Percentiles rank a stretch among this genome's conserved stretches.
Evolutionary conservation across 257 asterid species (phyloP).

Genomic region (Scutellaria barbata): DNA sequence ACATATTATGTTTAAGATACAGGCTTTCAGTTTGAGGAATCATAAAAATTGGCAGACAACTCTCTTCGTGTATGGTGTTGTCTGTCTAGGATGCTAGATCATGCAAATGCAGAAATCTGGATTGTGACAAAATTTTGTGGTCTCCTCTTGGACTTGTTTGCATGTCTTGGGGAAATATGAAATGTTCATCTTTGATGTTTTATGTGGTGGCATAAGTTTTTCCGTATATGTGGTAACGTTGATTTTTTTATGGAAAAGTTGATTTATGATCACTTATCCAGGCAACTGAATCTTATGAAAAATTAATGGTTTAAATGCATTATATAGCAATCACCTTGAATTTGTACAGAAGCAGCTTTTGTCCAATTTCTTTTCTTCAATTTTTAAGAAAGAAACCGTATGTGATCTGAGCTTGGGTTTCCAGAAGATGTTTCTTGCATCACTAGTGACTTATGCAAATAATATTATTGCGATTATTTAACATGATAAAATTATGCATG

Average conservation of each 20-base stretch:
- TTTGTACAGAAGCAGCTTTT: background rate
- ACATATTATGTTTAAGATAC: background rate
- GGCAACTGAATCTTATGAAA: background rate
- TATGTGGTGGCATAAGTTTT: background rate
- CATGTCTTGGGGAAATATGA: background rate
- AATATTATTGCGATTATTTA: background rate
- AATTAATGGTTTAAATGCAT: background rate
- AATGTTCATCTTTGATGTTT: background rate
- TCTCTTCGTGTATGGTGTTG: background rate
- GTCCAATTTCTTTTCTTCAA: background rate
- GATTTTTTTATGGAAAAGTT: background rate
- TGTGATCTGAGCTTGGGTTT: background rate
- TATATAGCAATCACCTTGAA: background rate
- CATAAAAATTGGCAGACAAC: background rate
- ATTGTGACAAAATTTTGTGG: background rate
- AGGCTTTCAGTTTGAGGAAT: background rate
- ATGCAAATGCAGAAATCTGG: background rate
- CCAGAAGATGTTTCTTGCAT: background rate
- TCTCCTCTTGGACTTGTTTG: background rate
- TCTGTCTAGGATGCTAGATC: background rate
- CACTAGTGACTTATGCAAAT: background rate
- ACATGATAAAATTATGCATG: background rate
- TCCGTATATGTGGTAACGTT: background rate
- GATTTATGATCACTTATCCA: background rate
- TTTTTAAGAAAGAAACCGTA: background rate